Base-by-base conservation (phyloP, 768 basidiomycete species). In the Serendipita vermifera region DNA sequence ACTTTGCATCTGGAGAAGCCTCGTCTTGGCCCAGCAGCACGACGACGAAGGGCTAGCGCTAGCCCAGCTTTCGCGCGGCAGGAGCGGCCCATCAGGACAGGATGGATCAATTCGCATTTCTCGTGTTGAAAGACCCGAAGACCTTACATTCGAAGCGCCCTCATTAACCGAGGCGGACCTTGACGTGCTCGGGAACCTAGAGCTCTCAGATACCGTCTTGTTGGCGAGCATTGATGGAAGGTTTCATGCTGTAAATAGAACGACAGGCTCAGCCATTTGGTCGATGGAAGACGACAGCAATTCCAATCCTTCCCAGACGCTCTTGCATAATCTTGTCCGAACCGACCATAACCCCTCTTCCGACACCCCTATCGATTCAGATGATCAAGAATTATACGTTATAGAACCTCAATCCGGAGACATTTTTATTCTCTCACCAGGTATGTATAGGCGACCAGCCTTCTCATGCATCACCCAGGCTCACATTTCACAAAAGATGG, bases 371-470 rank as follows among this genome's bases (percentile, higher is more conserved):
- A 68, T 70, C 26, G 75, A 77, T 46, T 66, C 71, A 55, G 64
- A 68, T 0, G 67, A 71, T 26, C 78, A 80, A 62, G 88, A 90
- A 66, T 78, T 85, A 39, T 98, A 94, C 69, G 83, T 97, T 59
- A 87, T 97, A 54, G 94, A 97, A 64, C 94, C 94, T 0, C 87
- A 92, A 72, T 84, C 87, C 3, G 94, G 94, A 5, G 85, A 90
- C 64, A 87, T 98, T 61, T 98, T 87, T 67, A 81, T 96, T 58
- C 82, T 89, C 71, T 70, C 81, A 4, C 77, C 79, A 0, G 81
- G n/a, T n/a, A n/a, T n/a, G n/a, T n/a, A n/a, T n/a, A n/a, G n/a
- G n/a, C n/a, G n/a, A n/a, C n/a, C n/a, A n/a, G n/a, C n/a, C n/a
- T n/a, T n/a, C n/a, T n/a, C n/a, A n/a, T n/a, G n/a, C n/a, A n/a